A percentile compares a stretch with the other conserved stretches of the same genome.
These are phyloP conservation scores for Tolypocladium amazonense DNA, from an alignment of 2,329 filamentous ascomycete species.

Conservation along the genomic window DNA sequence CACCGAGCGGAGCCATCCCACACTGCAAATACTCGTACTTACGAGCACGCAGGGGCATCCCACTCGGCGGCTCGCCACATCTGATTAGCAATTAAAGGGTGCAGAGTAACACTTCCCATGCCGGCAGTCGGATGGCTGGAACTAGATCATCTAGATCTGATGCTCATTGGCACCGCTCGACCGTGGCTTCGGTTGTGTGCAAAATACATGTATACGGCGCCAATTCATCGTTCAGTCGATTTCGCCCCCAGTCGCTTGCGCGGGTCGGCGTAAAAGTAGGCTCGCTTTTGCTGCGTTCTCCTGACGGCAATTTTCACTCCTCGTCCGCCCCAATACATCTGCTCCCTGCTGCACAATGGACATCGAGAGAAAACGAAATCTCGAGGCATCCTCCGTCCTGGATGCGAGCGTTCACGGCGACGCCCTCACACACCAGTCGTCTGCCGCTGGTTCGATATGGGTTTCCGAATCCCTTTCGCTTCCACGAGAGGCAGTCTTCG, in stretches of 20 bases:
- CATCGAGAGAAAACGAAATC: neutral
- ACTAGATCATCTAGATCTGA: neutral
- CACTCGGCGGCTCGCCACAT: neutral
- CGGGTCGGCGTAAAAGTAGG: neutral
- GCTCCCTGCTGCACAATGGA: neutral
- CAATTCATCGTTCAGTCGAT: neutral
- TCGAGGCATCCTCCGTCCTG: neutral
- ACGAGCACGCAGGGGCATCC: neutral
- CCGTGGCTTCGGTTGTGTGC: neutral
- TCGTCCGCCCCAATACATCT: neutral
- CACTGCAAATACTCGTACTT: neutral
- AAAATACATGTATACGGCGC: neutral
- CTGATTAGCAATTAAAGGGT: neutral
- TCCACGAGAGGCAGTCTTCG: constrained; percentile 23
- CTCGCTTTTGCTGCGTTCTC: neutral
- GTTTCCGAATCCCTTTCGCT: constrained; percentile 11
- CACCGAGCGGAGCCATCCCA: neutral
- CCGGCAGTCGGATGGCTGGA: neutral
- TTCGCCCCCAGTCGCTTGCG: neutral
- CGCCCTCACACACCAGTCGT: neutral
- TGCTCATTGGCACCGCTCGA: too few species aligned
- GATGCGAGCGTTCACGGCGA: neutral
- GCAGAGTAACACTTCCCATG: too few species aligned
- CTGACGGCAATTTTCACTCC: too few species aligned
- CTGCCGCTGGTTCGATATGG: constrained; percentile 8